Base-by-base conservation (phyloP, 495 filamentous ascomycete genomes). In the Aspergillus bertholletiae region DNA sequence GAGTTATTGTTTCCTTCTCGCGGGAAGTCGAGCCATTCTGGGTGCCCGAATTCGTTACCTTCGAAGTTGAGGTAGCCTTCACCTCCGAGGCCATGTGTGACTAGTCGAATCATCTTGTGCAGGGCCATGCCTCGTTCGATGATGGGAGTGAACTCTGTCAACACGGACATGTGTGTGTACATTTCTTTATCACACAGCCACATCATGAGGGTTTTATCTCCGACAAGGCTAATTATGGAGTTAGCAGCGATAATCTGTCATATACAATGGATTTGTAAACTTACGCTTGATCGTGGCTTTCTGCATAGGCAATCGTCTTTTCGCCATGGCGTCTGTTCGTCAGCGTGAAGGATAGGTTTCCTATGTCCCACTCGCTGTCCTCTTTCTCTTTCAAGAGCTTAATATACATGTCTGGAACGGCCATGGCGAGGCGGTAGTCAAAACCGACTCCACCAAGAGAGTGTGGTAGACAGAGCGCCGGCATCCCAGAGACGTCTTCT, bases 11-110 rank as follows among this genome's bases (percentile, higher is more conserved):
- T 98, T 44, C 95, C 94, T 56, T 81, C 92, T 27, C 94, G 88
- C 11, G 94, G 94, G 73, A 98, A 98, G 69, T 98, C 94, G 51
- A 98, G 90, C 94, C 94, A 98, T 76, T 98, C 94, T 0, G 94
- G 94, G 70, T 98, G 94, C 1, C 94, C 94, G 70, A 98, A 98
- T 70, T 98, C 94, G 71, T 98, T 98, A 56, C 93, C 94, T 72
- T 96, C 91, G 63, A 98, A 98, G 74, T 97, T 97, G 49, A 97
- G 90, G 63, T 95, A 98, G 35, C 92, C 94, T 72, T 98, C 94
- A 57, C 94, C 94, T 47, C 95, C 94, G n/a, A 98, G 83, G 27
- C 77, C 84, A 72, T 98, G 95, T 21, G 94, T 98, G 51, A 97
- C 74, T 7, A 97, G 83, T 15, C 94, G 88, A 67, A 98, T 96